phyloP scores from a whole-genome alignment of 768 basidiomycete species.

The Gautieria morchelliformis region DNA sequence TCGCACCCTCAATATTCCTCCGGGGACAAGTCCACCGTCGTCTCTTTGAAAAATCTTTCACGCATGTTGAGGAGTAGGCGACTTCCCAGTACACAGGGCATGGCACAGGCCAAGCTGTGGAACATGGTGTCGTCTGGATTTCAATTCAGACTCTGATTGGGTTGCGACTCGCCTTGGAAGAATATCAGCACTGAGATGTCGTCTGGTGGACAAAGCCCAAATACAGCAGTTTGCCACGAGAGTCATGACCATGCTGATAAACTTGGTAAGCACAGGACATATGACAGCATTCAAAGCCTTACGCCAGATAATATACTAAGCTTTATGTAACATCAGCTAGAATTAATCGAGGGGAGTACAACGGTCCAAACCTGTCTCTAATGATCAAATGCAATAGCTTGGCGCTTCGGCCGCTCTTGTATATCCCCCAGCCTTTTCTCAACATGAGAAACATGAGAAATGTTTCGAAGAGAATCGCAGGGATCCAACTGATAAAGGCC shows the following conservation, averaged over 20 bases:
- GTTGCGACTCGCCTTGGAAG: background rate
- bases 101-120: conserved; percentile 30
- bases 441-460: too few species aligned
- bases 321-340: background rate
- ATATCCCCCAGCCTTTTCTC: conserved; percentile 37
- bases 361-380: background rate
- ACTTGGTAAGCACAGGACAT: background rate
- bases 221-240: background rate
- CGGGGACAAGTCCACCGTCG: too few species aligned
- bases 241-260: background rate
- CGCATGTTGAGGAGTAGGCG: conserved; percentile 49
- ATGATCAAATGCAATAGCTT: background rate
- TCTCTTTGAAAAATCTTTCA: background rate
- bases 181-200: background rate
- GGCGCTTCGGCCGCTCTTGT: conserved; percentile 8
- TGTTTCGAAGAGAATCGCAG: too few species aligned
- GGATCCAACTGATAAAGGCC: conserved; percentile 48
- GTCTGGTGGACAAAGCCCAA: background rate
- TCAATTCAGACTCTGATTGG: too few species aligned
- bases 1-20: too few species aligned
- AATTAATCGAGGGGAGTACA: background rate
- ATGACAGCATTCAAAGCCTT: background rate
- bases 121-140: background rate
- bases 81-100: conserved; percentile 49
- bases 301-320: background rate